A percentile compares a stretch with the other conserved stretches of the same genome.
Evolutionary conservation across 805 yeast species (phyloP).

Genomic region (Myxozyma neglecta): DNA sequence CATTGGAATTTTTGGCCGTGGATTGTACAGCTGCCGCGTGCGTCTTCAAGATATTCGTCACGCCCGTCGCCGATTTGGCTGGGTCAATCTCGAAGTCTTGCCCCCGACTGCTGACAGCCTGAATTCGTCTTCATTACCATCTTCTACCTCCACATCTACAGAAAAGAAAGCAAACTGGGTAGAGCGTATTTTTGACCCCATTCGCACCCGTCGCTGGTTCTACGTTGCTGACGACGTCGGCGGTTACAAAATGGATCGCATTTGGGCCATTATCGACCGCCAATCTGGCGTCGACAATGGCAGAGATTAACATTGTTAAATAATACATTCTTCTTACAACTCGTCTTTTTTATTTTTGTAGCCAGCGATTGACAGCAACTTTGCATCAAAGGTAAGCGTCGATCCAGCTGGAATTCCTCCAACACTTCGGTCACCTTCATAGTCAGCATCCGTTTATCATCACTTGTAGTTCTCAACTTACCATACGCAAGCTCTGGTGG

Average conservation of each 20-base stretch:
- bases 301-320: conserved; percentile 39
- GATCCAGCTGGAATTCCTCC: conserved; percentile 78
- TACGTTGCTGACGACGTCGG: conserved; percentile 74
- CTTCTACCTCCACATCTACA: too few relatives aligned
- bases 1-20: conserved; percentile 64
- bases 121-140: too few relatives aligned
- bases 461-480: neutral
- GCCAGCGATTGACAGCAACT: conserved; percentile 54
- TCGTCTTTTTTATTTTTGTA: conserved; percentile 21
- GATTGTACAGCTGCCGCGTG: conserved; percentile 62
- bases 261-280: conserved; percentile 79
- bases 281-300: conserved; percentile 70
- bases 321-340: conserved; percentile 8
- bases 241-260: conserved; percentile 77
- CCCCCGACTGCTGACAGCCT: too few relatives aligned
- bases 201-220: conserved; percentile 43
- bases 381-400: conserved; percentile 65
- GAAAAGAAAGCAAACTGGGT: neutral
- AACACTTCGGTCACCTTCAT: conserved; percentile 7
- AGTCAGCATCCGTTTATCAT: too few relatives aligned
- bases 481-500: conserved; percentile 84
- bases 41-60: conserved; percentile 49
- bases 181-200: conserved; percentile 20
- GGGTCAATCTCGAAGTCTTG: conserved; percentile 48
- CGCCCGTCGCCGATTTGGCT: conserved; percentile 47